These are phyloP conservation scores for Nicotiana obtusifolia DNA, from an alignment of 257 asterid species.

Conservation along the genomic window DNA sequence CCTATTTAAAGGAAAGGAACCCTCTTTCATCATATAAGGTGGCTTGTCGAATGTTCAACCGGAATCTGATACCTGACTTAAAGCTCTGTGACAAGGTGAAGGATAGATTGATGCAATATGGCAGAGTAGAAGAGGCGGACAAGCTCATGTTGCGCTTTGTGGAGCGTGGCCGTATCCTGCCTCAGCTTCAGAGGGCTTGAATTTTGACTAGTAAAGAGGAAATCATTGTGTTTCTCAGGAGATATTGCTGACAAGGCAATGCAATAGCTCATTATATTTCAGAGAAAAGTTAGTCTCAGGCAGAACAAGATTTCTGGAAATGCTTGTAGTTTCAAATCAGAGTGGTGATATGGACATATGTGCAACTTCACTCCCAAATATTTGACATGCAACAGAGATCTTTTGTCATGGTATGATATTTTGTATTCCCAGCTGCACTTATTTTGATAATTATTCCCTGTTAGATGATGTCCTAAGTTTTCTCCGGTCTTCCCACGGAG, in stretches of 20 bases:
- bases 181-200: slow-evolving; percentile 16
- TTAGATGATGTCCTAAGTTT: too few relatives aligned
- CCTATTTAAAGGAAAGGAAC: slow-evolving; percentile 54
- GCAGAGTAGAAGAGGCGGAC: slow-evolving; percentile 69
- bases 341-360: not conserved
- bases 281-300: not conserved
- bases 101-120: slow-evolving; percentile 40
- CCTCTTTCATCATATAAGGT: slow-evolving; percentile 73
- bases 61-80: slow-evolving; percentile 76
- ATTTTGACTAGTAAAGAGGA: not conserved
- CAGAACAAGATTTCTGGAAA: not conserved
- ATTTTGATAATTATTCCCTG: too few relatives aligned
- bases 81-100: slow-evolving; percentile 76
- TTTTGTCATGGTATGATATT: not conserved
- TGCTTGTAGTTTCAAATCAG: not conserved
- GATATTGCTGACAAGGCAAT: not conserved
- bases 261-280: not conserved
- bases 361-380: not conserved
- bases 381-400: not conserved
- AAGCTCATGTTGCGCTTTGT: slow-evolving; percentile 80
- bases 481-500: too few relatives aligned
- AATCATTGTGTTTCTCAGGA: slow-evolving; percentile 1
- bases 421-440: not conserved
- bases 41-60: slow-evolving; percentile 85
- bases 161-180: slow-evolving; percentile 54